phyloP scores from a whole-genome alignment of 1,284 basidiomycete species.

The Sphagnurus paluster region DNA sequence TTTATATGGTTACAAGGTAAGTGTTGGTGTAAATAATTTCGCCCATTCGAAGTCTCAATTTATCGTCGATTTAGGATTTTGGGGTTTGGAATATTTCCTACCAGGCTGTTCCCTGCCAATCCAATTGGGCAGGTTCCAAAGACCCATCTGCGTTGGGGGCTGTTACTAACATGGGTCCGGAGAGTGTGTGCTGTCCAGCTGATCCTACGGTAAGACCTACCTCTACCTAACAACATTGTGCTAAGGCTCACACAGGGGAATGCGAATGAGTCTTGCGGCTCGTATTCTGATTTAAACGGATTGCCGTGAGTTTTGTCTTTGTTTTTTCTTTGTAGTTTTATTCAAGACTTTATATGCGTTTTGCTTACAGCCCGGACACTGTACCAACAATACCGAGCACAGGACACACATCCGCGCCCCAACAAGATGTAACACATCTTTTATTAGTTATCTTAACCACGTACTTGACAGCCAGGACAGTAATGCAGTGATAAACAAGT shows the following conservation, averaged over 20 bases:
- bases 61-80: slow-evolving; percentile 55
- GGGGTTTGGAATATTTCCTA: slow-evolving; percentile 83
- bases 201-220: slow-evolving; percentile 52
- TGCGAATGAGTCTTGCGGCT: slow-evolving; percentile 60
- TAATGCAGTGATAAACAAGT: too few relatives aligned
- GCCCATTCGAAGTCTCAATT: slow-evolving; percentile 6
- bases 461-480: too few relatives aligned
- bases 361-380: slow-evolving; percentile 42
- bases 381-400: slow-evolving; percentile 39
- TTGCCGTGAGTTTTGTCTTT: slow-evolving; percentile 59
- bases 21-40: too few relatives aligned
- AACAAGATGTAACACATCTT: too few relatives aligned
- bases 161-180: slow-evolving; percentile 49
- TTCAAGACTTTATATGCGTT: not conserved
- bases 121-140: slow-evolving; percentile 61
- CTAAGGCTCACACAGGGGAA: slow-evolving; percentile 36
- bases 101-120: slow-evolving; percentile 54
- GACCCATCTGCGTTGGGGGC: slow-evolving; percentile 65
- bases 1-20: slow-evolving; percentile 54
- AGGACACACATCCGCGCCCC: slow-evolving; percentile 12
- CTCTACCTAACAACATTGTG: slow-evolving; percentile 6
- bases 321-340: not conserved
- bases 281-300: slow-evolving; percentile 68
- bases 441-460: too few relatives aligned
- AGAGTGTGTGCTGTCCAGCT: slow-evolving; percentile 67